These are phyloP conservation scores for Sphaerulina populicola DNA, from an alignment of 2,329 filamentous ascomycete species.

Conservation along the genomic window DNA sequence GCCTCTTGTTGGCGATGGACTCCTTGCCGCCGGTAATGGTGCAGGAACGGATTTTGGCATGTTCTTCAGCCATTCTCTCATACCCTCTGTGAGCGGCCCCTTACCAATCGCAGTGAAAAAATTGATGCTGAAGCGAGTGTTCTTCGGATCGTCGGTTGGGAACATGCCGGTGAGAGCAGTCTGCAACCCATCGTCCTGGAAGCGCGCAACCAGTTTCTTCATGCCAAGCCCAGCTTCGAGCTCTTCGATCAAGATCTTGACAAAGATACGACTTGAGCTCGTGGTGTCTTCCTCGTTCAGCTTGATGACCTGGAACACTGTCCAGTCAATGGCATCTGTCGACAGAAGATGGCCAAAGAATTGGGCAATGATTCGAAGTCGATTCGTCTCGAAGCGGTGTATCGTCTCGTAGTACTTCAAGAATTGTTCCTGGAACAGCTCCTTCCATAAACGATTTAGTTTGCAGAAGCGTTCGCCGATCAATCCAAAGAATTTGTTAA, in stretches of 20 bases:
- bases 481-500: slow-evolving; percentile 92
- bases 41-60: slow-evolving; percentile 76
- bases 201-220: slow-evolving; percentile 63
- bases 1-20: slow-evolving; percentile 44
- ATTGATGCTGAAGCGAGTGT: slow-evolving; percentile 95
- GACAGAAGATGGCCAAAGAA: slow-evolving; percentile 90
- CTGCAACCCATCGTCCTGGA: slow-evolving; percentile 70
- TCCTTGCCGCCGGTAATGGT: slow-evolving; percentile 46
- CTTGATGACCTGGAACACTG: slow-evolving; percentile 74
- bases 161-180: slow-evolving; percentile 79
- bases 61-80: slow-evolving; percentile 84
- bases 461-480: slow-evolving; percentile 94
- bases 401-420: slow-evolving; percentile 94
- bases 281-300: slow-evolving; percentile 96
- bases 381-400: slow-evolving; percentile 92
- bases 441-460: slow-evolving; percentile 88
- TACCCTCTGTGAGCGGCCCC: slow-evolving; percentile 87
- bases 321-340: slow-evolving; percentile 85
- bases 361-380: slow-evolving; percentile 85
- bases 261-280: slow-evolving; percentile 90
- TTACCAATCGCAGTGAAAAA: slow-evolving; percentile 98
- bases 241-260: slow-evolving; percentile 96
- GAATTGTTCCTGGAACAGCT: slow-evolving; percentile 85
- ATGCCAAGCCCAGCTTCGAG: slow-evolving; percentile 80
- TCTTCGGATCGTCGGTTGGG: slow-evolving; percentile 77